Base-by-base conservation (phyloP, 768 basidiomycete species). In the Russula vinacea region DNA sequence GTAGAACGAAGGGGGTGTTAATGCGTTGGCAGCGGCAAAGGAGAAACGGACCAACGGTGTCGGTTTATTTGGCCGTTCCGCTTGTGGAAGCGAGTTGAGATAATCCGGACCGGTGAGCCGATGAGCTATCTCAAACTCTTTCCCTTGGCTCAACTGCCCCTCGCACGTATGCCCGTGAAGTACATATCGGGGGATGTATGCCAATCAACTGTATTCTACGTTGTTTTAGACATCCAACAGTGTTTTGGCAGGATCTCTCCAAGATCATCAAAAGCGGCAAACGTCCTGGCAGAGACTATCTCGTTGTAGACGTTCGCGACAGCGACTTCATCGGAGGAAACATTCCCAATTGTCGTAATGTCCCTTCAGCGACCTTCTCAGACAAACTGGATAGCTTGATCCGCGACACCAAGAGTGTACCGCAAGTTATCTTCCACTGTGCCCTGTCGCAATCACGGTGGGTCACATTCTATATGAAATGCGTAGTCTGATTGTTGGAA, bases 291-390 rank as follows among this genome's bases (percentile, higher is more conserved):
- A 83, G 84, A 72, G 89, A 92, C 71, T 93, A 86, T 71, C 73
- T 87, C 35, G 80, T 94, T 50, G 82, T 94, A 45, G 92, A 94
- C 73, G 92, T 94, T 37, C 86, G 92, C n/a, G 91, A 92, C 73
- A 83, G 86, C 61, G 92, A 94, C 68, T 89, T 80, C 74, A 77
- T 72, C 13, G 92, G 92, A 68, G 92, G 92, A 42, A 88, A 93
- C 72, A 90, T 94, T 73, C 84, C 81, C 68, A 80, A 82, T 65
- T 79, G 83, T 47, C 70, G 82, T 62, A 84, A 89, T 70, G 71
- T 79, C 39, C 92, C 92, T 1, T 89, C 89, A 9, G 65, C 72
- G 33, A 78, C 78, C 55, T 91, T 92, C 73, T 72, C 81, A 40
- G 75, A 72, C 56, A 79, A 75, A 24, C 84, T 92, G 35, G 80